A percentile compares a stretch with the other conserved stretches of the same genome.
These are phyloP conservation scores for Tulasnella calospora DNA, from an alignment of 768 basidiomycete genomes.

Conservation along the genomic window DNA sequence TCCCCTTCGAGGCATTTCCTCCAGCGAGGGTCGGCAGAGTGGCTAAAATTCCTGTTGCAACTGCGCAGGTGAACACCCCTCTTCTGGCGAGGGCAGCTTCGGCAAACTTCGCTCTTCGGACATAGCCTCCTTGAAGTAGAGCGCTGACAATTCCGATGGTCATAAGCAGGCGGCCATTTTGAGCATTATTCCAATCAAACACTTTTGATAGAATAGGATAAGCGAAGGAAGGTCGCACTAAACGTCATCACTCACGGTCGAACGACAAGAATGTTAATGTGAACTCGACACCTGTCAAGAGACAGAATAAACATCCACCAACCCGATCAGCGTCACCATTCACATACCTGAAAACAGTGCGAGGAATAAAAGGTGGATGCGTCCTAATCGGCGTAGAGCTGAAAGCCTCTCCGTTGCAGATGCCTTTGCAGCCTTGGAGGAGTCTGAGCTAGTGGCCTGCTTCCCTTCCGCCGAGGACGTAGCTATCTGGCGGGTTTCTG, in stretches of 20 bases:
- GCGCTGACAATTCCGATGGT: conserved; percentile 90
- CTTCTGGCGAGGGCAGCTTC: conserved; percentile 79
- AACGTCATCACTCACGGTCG: conserved; percentile 53
- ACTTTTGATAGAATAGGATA: conserved; percentile 45
- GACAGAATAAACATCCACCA: neutral
- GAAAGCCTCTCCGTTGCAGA: conserved; percentile 42
- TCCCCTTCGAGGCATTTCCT: conserved; percentile 42
- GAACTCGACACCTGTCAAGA: conserved; percentile 72
- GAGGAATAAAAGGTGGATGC: conserved; percentile 79
- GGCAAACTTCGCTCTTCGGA: conserved; percentile 72
- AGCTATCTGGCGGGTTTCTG: conserved; percentile 61
- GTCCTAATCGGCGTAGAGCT: conserved; percentile 55
- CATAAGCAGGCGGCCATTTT: conserved; percentile 78
- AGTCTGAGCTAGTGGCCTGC: conserved; percentile 28
- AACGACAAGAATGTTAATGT: conserved; percentile 94
- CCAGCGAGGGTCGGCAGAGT: conserved; percentile 55
- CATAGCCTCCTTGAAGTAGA: conserved; percentile 88
- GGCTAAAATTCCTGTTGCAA: conserved; percentile 67
- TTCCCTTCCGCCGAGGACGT: conserved; percentile 37
- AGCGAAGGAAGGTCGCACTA: neutral
- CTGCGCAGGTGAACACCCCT: conserved; percentile 68
- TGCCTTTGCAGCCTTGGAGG: neutral
- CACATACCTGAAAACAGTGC: conserved; percentile 71
- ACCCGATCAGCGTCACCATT: neutral
- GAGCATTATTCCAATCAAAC: conserved; percentile 81